A percentile compares a stretch with the other conserved stretches of the same genome.
These are phyloP conservation scores for Podospora tetraspora DNA, from an alignment of 495 filamentous ascomycete genomes.

Conservation along the genomic window DNA sequence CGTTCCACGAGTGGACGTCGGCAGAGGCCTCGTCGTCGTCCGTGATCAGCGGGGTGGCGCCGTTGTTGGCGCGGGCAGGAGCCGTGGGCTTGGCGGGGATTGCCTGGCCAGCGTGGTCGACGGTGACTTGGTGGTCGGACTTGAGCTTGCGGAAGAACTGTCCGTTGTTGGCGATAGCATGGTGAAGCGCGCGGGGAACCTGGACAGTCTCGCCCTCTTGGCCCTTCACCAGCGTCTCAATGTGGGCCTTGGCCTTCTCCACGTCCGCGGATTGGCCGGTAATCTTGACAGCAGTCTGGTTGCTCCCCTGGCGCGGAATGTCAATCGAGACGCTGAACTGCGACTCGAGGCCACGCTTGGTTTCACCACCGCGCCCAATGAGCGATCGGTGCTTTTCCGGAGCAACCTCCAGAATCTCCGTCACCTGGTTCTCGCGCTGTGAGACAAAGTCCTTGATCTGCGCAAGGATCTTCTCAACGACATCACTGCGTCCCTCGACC, in stretches of 20 bases:
- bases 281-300: slow-evolving; percentile 75
- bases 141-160: slow-evolving; percentile 84
- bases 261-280: slow-evolving; percentile 71
- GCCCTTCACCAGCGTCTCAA: slow-evolving; percentile 72
- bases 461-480: slow-evolving; percentile 85
- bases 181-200: slow-evolving; percentile 74
- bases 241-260: slow-evolving; percentile 77
- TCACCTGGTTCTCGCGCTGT: slow-evolving; percentile 72
- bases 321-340: slow-evolving; percentile 86
- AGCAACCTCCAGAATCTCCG: slow-evolving; percentile 70
- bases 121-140: slow-evolving; percentile 75
- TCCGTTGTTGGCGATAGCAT: slow-evolving; percentile 80
- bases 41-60: slow-evolving; percentile 77
- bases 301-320: slow-evolving; percentile 69
- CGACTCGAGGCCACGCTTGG: slow-evolving; percentile 76
- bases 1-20: slow-evolving; percentile 72
- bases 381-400: slow-evolving; percentile 82
- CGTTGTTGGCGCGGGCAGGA: slow-evolving; percentile 46
- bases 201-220: slow-evolving; percentile 80
- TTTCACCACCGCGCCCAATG: slow-evolving; percentile 87
- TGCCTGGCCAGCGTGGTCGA: slow-evolving; percentile 79
- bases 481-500: slow-evolving; percentile 71
- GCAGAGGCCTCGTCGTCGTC: slow-evolving; percentile 61
- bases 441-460: slow-evolving; percentile 73
- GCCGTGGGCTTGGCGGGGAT: slow-evolving; percentile 60